These are phyloP conservation scores for Phycomyces blakesleeanus DNA, from an alignment of 192 early-diverging fungal species.

Conservation along the genomic window DNA sequence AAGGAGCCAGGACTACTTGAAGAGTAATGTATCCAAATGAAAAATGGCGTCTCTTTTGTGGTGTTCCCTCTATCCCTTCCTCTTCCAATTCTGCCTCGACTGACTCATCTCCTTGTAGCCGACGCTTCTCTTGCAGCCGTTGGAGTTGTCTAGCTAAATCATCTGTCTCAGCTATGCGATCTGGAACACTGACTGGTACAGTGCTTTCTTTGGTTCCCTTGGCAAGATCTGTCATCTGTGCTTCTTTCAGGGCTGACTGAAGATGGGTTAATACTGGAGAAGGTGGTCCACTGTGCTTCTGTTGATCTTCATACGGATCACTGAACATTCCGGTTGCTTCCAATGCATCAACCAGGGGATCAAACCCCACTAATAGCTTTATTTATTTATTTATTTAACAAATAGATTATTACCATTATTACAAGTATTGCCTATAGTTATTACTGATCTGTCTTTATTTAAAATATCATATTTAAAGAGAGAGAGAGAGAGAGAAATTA, in stretches of 20 bases:
- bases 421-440: no score
- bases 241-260: neutral
- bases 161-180: neutral
- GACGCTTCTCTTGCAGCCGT: slow-evolving; percentile 19
- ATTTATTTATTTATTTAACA: neutral
- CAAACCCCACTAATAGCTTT: slow-evolving; percentile 11
- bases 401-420: neutral
- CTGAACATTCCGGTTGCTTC: slow-evolving; percentile 21
- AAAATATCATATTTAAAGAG: neutral
- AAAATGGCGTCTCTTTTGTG: slow-evolving; percentile 10
- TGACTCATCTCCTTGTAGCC: slow-evolving; percentile 1
- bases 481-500: neutral
- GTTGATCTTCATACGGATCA: neutral
- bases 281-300: neutral
- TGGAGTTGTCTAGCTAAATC: slow-evolving; percentile 8
- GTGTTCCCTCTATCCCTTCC: neutral
- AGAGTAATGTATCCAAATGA: slow-evolving; percentile 35
- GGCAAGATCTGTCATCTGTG: neutral
- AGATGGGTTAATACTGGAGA: neutral
- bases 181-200: no score
- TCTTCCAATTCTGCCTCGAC: neutral
- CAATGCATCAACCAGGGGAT: slow-evolving; percentile 4
- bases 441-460: no score
- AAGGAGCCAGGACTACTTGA: slow-evolving; percentile 26
- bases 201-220: neutral